A percentile compares a stretch with the other conserved stretches of the same genome.
These are phyloP conservation scores for Fraxinus ornus DNA, from an alignment of 305 asterid genomes.

Conservation along the genomic window DNA sequence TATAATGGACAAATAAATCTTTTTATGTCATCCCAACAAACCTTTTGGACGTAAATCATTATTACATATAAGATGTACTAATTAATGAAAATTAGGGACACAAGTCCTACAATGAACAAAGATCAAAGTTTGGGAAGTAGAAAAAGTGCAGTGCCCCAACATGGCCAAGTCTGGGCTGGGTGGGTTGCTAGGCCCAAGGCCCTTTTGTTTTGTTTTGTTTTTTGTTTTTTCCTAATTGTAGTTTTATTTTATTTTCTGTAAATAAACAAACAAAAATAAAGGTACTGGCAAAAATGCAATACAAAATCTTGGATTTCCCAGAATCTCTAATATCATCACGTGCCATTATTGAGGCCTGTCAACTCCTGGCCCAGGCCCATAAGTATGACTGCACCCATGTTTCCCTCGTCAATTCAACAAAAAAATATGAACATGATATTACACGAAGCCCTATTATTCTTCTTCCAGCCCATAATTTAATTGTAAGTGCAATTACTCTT, in stretches of 20 bases:
- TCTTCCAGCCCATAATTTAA: constrained; percentile 6
- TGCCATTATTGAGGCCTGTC: background rate
- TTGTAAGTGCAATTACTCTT: constrained; percentile 44
- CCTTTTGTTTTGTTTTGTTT: too few relatives aligned
- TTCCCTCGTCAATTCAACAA: background rate
- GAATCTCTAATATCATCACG: background rate
- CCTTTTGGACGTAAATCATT: background rate
- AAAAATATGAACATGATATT: constrained; percentile 14
- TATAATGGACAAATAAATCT: background rate
- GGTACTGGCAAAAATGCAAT: background rate
- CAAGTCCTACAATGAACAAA: background rate
- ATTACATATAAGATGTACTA: background rate
- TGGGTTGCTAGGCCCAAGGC: background rate
- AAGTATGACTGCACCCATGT: background rate
- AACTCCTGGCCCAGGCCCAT: background rate
- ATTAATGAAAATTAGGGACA: background rate
- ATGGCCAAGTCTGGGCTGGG: background rate
- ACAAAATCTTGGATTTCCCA: background rate
- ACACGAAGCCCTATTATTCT: background rate
- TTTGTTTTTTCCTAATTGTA: background rate
- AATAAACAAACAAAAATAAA: background rate
- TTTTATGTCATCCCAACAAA: background rate
- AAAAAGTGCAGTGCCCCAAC: background rate
- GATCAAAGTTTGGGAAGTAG: background rate
- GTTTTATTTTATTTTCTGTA: background rate